Evolutionary conservation across 106 monocot genomes (phyloP), one percentile per base, ranked within the genome.

Genomic region (Apostasia ramifera): DNA sequence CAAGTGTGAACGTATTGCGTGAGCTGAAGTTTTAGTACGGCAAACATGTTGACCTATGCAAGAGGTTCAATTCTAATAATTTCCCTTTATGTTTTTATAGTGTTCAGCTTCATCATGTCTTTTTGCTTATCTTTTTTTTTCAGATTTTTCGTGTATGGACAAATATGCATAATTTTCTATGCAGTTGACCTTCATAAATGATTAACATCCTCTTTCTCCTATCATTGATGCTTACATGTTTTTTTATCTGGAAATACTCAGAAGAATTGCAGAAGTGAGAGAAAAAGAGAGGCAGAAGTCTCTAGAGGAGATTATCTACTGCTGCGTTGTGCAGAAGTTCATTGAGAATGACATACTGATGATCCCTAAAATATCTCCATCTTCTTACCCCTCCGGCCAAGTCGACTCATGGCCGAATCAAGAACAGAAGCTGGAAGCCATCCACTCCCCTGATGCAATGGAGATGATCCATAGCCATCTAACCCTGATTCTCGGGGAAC

Each of bases 381-480:
- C 85, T 0, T 61, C 80, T 13, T 72, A 86, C 45, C 81, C 83
- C 57, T 37, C 70, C 3, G 53, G 65, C 47, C 74, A 59, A 43
- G 80, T 95, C 15, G 81, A 91, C 64, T 82, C 80, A 3, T 84
- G 85, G 86, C 86, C 88, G 4, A 82, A 91, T 54, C 95, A 95
- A 80, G 88, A 84, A 58, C 77, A 80, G 38, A 92, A 84, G 49
- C 74, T 92, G 13, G 80, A 86, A 84, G 48, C 71, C 9, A 53
- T 95, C 41, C 95, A 95, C 80, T 95, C 95, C 45, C 56, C 81
- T n/a, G 91, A 95, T 26, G 91, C 91, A 42, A 44, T 86, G 46
- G 95, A 95, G 70, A 88, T 95, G 95, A 88, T 95, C 54, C 81
- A 86, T 56, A 91, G 86, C 80, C 95, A 95, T 64, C 68, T 91